phyloP scores from a whole-genome alignment of 1,284 basidiomycete genomes.

The Spongiforma sp. region DNA sequence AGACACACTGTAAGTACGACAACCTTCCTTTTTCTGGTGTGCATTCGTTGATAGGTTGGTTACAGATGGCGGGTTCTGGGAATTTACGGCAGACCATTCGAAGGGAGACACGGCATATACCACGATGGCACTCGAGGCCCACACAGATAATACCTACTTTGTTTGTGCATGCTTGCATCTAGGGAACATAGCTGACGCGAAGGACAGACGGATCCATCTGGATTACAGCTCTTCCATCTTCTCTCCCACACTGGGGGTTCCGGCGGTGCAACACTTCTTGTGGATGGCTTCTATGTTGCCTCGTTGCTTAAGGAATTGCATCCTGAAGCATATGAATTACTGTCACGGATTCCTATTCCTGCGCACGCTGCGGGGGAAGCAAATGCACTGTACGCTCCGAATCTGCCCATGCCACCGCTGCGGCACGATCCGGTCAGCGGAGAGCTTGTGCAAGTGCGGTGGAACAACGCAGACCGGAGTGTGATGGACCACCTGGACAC shows the following conservation, averaged over 20 bases:
- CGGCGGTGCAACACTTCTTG: conserved; percentile 89
- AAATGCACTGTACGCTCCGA: conserved; percentile 66
- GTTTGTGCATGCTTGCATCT: conserved; percentile 45
- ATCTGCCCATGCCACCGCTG: conserved; percentile 63
- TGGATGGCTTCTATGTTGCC: conserved; percentile 95
- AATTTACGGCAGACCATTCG: conserved; percentile 91
- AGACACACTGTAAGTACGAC: conserved; percentile 80
- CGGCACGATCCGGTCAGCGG: conserved; percentile 67
- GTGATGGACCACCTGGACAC: conserved; percentile 69
- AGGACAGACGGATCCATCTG: conserved; percentile 87
- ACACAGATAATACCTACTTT: conserved; percentile 97
- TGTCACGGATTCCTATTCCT: conserved; percentile 75
- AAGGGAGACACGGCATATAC: conserved; percentile 95
- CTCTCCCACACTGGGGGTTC: conserved; percentile 83
- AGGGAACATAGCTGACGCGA: conserved; percentile 17
- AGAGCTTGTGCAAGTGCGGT: conserved; percentile 80
- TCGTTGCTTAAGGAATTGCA: conserved; percentile 76
- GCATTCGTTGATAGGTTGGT: conserved; percentile 3
- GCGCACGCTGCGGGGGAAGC: conserved; percentile 90
- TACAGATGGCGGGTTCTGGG: conserved; percentile 93
- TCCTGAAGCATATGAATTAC: conserved; percentile 74
- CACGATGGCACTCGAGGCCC: conserved; percentile 84
- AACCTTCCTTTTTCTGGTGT: conserved; percentile 4
- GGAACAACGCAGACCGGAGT: conserved; percentile 96
- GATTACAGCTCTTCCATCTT: conserved; percentile 95